Evolutionary conservation across 2,329 filamentous ascomycete species (phyloP), one percentile per base, ranked within the genome.

Genomic region (Chaetomiaceae sp.): DNA sequence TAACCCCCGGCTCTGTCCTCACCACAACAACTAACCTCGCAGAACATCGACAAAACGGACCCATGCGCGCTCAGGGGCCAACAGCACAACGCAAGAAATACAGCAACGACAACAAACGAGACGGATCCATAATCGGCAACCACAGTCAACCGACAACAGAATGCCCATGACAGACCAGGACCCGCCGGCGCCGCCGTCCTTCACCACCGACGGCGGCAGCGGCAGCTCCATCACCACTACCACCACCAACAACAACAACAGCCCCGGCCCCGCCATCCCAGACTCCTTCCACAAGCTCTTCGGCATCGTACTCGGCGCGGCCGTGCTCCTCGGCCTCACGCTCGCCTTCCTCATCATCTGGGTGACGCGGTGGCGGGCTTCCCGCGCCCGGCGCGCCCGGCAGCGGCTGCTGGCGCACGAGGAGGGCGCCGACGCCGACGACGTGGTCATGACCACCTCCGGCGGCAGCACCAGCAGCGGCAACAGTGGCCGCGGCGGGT

Each of bases 231-330:
- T 11, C 6, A 18, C 15, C 6, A 40, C 7, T 11, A 15, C 20
- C 12, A 24, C 6, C 18, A 40, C 15, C 26, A 42, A 6, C 32
- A 26, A 7, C 39, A 34, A 18, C 20, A 11, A 11, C 10, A 34
- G 12, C 22, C 17, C 27, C 22, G 15, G n/a, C 20, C 19, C 10
- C 37, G 37, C 26, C 19, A 18, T 12, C 22, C 22, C 10, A 6
- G 12, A 42, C 32, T 40, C 40, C 30, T 38, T 60, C n/a, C 63
- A 64, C 17, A 60, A 56, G 17, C 58, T 70, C 45, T 56, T 76
- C 27, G 66, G 66, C 44, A 71, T 78, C 44, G 68, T 69, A 11
- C 52, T 79, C 20, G 68, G 68, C 26, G 73, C 73, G n/a, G 69
- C 70, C 14, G 55, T 72, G 2, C 43, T 75, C 6, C 48, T 77